A percentile compares a stretch with the other conserved stretches of the same genome.
These are phyloP conservation scores for Podospora pseudopauciseta DNA, from an alignment of 495 filamentous ascomycete genomes.

Conservation along the genomic window DNA sequence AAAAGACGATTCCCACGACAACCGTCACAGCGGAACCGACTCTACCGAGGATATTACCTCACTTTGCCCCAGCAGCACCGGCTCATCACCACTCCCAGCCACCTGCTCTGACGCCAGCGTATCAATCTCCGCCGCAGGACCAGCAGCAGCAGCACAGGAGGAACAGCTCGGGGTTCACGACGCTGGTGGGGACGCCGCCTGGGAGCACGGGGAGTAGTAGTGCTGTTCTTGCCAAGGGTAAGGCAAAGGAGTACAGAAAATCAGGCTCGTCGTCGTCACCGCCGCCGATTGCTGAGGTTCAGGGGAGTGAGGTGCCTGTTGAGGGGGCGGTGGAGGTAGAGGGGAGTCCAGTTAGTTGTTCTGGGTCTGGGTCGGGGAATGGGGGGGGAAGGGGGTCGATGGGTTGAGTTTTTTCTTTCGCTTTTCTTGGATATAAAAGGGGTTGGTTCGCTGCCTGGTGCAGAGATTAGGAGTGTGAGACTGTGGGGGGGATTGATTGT, in stretches of 20 bases:
- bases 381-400: not conserved
- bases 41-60: constrained; percentile 12
- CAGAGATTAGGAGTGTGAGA: not conserved
- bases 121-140: not conserved
- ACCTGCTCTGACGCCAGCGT: constrained; percentile 13
- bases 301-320: not conserved
- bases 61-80: constrained; percentile 15
- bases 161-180: constrained; percentile 15
- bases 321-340: not conserved
- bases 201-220: not conserved
- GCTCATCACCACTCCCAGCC: constrained; percentile 15
- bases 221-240: not conserved
- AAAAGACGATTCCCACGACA: not conserved
- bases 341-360: not conserved
- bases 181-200: constrained; percentile 14
- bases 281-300: constrained; percentile 2
- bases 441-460: not conserved
- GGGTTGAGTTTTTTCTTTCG: not conserved
- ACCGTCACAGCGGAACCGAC: constrained; percentile 10
- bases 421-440: not conserved
- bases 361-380: not conserved
- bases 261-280: not conserved
- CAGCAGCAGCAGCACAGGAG: constrained; percentile 2
- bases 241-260: not conserved
- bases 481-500: not conserved